phyloP scores from a whole-genome alignment of 2,329 filamentous ascomycete genomes.

The Calonectria ilicicola region DNA sequence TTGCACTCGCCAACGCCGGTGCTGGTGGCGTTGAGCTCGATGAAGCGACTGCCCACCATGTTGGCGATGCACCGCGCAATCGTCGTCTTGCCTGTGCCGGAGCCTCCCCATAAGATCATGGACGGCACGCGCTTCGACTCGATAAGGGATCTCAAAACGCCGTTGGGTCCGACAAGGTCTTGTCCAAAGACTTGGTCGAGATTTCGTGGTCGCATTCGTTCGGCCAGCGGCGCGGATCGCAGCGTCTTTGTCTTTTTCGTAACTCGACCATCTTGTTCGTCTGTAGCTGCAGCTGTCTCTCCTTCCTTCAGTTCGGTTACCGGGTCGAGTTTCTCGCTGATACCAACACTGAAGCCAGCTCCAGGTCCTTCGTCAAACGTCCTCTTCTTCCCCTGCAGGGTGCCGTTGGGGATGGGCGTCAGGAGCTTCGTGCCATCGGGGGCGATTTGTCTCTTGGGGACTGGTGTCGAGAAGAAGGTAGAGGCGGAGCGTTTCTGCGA shows the following conservation, averaged over 20 bases:
- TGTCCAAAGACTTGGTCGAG: conserved; percentile 92
- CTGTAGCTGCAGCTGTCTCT: conserved; percentile 11
- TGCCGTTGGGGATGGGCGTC: conserved; percentile 50
- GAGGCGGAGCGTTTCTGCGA: conserved; percentile 68
- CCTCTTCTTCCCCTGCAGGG: conserved; percentile 58
- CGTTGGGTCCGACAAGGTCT: conserved; percentile 85
- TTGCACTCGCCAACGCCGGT: conserved; percentile 92
- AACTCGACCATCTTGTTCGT: conserved; percentile 52
- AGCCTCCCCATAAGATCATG: conserved; percentile 93
- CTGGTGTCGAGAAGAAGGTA: conserved; percentile 72
- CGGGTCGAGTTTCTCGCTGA: conserved; percentile 1
- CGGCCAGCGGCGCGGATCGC: conserved; percentile 85
- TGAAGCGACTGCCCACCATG: conserved; percentile 85
- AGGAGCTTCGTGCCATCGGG: conserved; percentile 44
- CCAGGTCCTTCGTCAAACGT: conserved; percentile 67
- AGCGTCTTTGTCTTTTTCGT: conserved; percentile 77
- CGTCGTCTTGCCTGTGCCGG: conserved; percentile 88
- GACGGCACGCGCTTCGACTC: conserved; percentile 88
- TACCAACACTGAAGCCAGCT: conserved; percentile 23
- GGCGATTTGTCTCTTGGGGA: conserved; percentile 64
- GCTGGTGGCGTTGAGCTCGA: conserved; percentile 95
- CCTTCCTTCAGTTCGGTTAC: conserved; percentile 17
- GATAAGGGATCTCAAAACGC: conserved; percentile 89
- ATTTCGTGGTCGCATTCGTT: conserved; percentile 88
- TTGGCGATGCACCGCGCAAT: conserved; percentile 92